Conservation (phyloP, 2,329 filamentous ascomycete species). For the Lachnellula occidentalis region DNA sequence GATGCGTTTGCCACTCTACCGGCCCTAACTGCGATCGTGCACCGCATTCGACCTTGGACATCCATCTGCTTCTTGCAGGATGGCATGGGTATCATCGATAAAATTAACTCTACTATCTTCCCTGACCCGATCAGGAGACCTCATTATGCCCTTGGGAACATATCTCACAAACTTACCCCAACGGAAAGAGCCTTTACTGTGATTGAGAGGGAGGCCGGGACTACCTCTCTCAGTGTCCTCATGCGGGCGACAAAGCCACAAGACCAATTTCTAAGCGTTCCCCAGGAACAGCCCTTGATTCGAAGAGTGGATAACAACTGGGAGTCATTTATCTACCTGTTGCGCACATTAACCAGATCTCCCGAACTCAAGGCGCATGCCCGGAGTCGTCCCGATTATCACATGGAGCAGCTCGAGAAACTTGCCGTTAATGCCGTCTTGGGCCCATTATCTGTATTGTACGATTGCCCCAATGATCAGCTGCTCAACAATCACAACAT, state of each 20-base stretch:
- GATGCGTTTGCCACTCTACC: conserved; percentile 52
- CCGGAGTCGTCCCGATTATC: conserved; percentile 54
- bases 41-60: conserved; percentile 62
- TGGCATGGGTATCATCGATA: conserved; percentile 78
- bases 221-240: conserved; percentile 33
- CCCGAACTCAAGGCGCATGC: conserved; percentile 56
- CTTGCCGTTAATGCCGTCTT: conserved; percentile 71
- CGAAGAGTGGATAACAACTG: conserved; percentile 30
- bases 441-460: conserved; percentile 74
- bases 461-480: conserved; percentile 70
- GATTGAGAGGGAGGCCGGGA: conserved; percentile 32
- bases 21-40: conserved; percentile 54
- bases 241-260: neutral
- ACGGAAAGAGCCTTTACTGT: conserved; percentile 37
- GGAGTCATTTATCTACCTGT: conserved; percentile 49
- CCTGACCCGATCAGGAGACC: conserved; percentile 60
- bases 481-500: conserved; percentile 63
- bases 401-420: conserved; percentile 71
- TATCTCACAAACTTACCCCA: conserved; percentile 35
- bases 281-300: conserved; percentile 10
- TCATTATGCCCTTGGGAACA: conserved; percentile 55
- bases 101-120: conserved; percentile 67
- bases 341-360: conserved; percentile 57
- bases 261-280: neutral
- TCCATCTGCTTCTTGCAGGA: conserved; percentile 75